These are phyloP conservation scores for Hypoxylon sp. DNA, from an alignment of 2,329 filamentous ascomycete species.

Conservation along the genomic window DNA sequence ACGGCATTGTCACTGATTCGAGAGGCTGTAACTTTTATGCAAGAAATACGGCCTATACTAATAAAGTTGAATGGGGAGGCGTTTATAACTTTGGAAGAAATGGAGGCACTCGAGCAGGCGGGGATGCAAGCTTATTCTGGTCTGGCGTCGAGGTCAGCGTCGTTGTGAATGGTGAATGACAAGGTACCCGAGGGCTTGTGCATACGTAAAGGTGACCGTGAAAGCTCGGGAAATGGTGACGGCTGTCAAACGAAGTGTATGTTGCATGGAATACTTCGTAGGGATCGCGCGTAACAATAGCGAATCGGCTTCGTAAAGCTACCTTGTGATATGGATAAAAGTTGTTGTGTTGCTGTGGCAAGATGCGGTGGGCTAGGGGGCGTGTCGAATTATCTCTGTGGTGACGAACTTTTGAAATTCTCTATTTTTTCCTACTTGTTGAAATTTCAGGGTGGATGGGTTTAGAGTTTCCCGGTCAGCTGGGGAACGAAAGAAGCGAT, in stretches of 20 bases:
- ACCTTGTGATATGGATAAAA: conserved; percentile 3
- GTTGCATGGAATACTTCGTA: conserved; percentile 26
- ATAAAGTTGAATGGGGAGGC: conserved; percentile 9
- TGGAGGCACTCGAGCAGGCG: conserved; percentile 17
- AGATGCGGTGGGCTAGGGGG: conserved; percentile 17
- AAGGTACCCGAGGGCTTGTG: conserved; percentile 10
- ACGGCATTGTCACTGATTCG: conserved; percentile 68
- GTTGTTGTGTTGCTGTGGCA: conserved; percentile 26
- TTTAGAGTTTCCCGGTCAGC: conserved; percentile 24
- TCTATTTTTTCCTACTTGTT: conserved; percentile 38
- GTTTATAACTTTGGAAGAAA: conserved; percentile 17
- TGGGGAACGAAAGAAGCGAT: conserved; percentile 7
- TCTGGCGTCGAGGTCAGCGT: conserved; percentile 24
- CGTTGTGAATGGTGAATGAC: conserved; percentile 2
- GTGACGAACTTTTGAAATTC: conserved; percentile 43
- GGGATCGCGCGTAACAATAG: conserved; percentile 27
- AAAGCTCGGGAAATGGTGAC: conserved; percentile 13
- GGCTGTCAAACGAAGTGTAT: conserved; percentile 22
- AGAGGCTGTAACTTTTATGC: conserved; percentile 28
- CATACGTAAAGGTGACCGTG: conserved; percentile 25
- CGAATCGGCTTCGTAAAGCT: conserved; percentile 28
- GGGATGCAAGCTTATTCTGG: conserved; percentile 10
- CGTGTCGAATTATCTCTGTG: conserved; percentile 29
- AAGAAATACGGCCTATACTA: conserved; percentile 31
- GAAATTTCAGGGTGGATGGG: conserved; percentile 43